Base-by-base conservation (phyloP, 1,139 yeast species). In the Zygosaccharomyces sapae region DNA sequence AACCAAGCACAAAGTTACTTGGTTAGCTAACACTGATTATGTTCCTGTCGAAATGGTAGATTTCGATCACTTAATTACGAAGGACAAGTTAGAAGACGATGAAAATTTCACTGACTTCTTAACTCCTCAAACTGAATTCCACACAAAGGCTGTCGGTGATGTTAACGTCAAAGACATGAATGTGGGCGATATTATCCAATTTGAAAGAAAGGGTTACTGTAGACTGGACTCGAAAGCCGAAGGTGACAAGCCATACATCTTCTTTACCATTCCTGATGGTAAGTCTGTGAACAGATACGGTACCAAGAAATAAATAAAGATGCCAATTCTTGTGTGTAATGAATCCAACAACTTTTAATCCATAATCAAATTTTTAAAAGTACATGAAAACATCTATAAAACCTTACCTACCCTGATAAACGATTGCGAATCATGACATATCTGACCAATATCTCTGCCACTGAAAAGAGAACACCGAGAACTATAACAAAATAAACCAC, bases 181-280 rank as follows among this genome's bases (percentile, higher is more conserved):
- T 74, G 83, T 74, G 55, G 96, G 96, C 55, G 95, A 87, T 55
- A 76, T 90, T 52, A 82, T 92, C 59, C 97, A 92, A 73, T 88
- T 92, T 58, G 97, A 92, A 74, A 86, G 98, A 77, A 92, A 92
- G 77, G 97, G 97, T 58, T 92, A 88, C 77, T 92, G 73, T 79
- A 81, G 94, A 68, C 76, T 90, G 52, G 97, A 92, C 68, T 67
- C 80, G 58, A 46, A 61, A 42, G 77, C 75, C 58, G 66, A 73
- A 41, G 77, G 75, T 47, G 84, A 80, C 45, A 73, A 81, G 57
- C 80, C 81, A 51, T 86, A 81, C 54, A 83, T 86, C 43, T 85
- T 92, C 75, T 92, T 86, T 72, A 86, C 96, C 55, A 89, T 92
- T 59, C 98, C 97, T 52, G 98, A 92, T 68, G 97, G 98, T 67